Conservation (phyloP, 495 filamentous ascomycete genomes). For the Bacidia gigantensis region DNA sequence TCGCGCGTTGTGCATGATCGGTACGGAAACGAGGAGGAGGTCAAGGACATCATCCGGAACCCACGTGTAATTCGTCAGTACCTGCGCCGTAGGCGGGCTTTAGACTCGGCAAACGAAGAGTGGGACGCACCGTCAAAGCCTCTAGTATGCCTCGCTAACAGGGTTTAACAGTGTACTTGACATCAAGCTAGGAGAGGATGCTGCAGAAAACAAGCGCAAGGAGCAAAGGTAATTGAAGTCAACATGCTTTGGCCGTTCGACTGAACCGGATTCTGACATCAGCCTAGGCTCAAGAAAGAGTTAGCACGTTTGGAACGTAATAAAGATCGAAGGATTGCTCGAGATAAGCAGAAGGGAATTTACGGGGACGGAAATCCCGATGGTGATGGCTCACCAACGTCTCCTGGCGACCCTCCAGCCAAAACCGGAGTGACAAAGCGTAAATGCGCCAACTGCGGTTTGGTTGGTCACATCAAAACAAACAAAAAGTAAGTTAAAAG, state of each 20-base stretch:
- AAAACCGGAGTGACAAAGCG: conserved; percentile 53
- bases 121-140: conserved; percentile 34
- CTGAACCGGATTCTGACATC: conserved; percentile 8
- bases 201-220: conserved; percentile 51
- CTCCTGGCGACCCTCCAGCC: conserved; percentile 34
- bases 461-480: conserved; percentile 96
- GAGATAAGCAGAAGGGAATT: conserved; percentile 73
- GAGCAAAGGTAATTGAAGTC: conserved; percentile 40
- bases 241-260: conserved; percentile 6
- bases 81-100: conserved; percentile 34
- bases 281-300: conserved; percentile 54
- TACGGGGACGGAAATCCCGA: conserved; percentile 32
- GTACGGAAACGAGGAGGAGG: conserved; percentile 45
- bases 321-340: conserved; percentile 76
- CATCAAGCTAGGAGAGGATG: conserved; percentile 59
- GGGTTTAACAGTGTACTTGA: conserved; percentile 34
- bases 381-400: conserved; percentile 28
- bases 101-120: conserved; percentile 55
- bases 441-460: conserved; percentile 94
- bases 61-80: conserved; percentile 60
- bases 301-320: conserved; percentile 74
- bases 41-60: conserved; percentile 53
- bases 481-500: conserved; percentile 71
- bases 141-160: conserved; percentile 18
- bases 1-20: conserved; percentile 47